Conservation (phyloP, 495 filamentous ascomycete genomes). For the Aspergillus diversus region DNA sequence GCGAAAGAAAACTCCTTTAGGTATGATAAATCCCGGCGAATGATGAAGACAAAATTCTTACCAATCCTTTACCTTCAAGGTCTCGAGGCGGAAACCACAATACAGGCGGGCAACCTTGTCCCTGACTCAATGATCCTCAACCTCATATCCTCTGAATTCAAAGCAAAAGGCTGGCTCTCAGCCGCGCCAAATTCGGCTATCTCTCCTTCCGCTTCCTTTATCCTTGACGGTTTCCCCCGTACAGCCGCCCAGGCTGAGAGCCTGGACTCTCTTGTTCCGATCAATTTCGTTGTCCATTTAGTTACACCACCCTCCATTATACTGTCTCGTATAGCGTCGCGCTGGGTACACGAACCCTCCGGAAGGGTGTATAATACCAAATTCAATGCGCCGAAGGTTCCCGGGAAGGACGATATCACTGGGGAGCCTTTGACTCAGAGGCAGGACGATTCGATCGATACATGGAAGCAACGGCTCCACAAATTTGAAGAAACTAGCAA, state of each 20-base stretch:
- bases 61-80: conserved; percentile 51
- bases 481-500: conserved; percentile 86
- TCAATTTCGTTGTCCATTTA: conserved; percentile 81
- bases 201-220: conserved; percentile 80
- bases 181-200: conserved; percentile 53
- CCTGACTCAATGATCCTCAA: conserved; percentile 89
- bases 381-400: conserved; percentile 81
- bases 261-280: conserved; percentile 78
- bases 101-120: conserved; percentile 82
- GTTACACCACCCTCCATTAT: conserved; percentile 68
- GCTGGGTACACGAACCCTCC: conserved; percentile 92
- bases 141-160: conserved; percentile 86
- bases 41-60: conserved; percentile 2
- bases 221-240: conserved; percentile 95
- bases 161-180: conserved; percentile 77
- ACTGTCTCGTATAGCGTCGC: conserved; percentile 81
- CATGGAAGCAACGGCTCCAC: conserved; percentile 76
- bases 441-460: conserved; percentile 82
- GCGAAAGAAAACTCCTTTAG: conserved; percentile 79
- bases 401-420: conserved; percentile 86
- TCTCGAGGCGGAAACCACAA: conserved; percentile 83
- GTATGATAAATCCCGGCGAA: conserved; percentile 49
- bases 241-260: conserved; percentile 77
- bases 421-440: conserved; percentile 84
- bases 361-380: conserved; percentile 92